Base-by-base conservation (phyloP, 176 grass and related monocot genomes). In the Oropetium thomaeum region DNA sequence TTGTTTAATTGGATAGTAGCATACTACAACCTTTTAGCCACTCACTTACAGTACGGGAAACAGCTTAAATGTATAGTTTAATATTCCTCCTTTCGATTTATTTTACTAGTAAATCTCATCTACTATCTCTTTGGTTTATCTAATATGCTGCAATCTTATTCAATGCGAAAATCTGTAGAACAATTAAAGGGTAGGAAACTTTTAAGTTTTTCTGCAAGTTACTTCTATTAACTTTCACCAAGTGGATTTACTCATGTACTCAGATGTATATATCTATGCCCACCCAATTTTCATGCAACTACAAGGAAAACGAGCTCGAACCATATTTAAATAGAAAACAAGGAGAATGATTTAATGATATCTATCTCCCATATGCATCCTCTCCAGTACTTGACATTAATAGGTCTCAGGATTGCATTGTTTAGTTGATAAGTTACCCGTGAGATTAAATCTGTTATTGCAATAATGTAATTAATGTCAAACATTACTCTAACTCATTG, bases 281-380 rank as follows among this genome's bases (percentile, higher is more conserved):
- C 54, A 65, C 7, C 27, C 53, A 40, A 70, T 69, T 43, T 62
- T 62, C 64, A 13, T 67, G 4, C 43, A 62, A 65, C 62, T 55
- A 65, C 44, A 64, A 23, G 23, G 15, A 74, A 75, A 69, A 8
- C 8, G 17, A 64, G 67, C 64, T 64, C 30, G 47, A 71, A 58
- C 35, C 4, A 64, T 41, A 58, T 61, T 49, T 20, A 52, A 48
- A 47, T 20, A 28, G 12, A 65, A 81, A 65, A 25, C 8, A 63
- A 27, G 3, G 6, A 70, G 45, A 27, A 12, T 70, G 22, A 58
- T 62, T 62, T 62, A 63, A 64, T 42, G 5, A 64, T n/a, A n/a
- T n/a, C n/a, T n/a, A n/a, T n/a, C n/a, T n/a, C n/a, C n/a, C n/a
- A n/a, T n/a, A n/a, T n/a, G n/a, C n/a, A n/a, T n/a, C 41, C 16